These are phyloP conservation scores for Rhizomucor pusillus DNA, from an alignment of 371 early-diverging fungal genomes.

Conservation along the genomic window DNA sequence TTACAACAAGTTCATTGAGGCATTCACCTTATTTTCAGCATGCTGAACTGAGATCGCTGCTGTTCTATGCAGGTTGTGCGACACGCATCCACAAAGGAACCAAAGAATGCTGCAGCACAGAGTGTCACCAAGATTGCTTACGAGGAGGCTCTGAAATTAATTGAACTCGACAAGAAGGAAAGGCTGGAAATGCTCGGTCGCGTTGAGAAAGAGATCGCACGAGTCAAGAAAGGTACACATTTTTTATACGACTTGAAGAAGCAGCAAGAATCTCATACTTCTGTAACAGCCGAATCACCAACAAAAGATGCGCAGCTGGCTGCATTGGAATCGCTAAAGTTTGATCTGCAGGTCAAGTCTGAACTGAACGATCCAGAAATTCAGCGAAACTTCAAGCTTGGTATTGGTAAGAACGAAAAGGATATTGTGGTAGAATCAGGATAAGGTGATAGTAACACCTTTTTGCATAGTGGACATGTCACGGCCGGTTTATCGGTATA, in stretches of 20 bases:
- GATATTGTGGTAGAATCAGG: too few relatives aligned
- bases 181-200: slow-evolving; percentile 54
- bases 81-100: slow-evolving; percentile 10
- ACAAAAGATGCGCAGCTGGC: slow-evolving; percentile 41
- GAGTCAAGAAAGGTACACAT: slow-evolving; percentile 47
- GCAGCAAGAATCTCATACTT: neutral
- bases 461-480: slow-evolving; percentile 63
- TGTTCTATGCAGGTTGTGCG: slow-evolving; percentile 13
- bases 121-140: slow-evolving; percentile 55
- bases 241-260: slow-evolving; percentile 2
- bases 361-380: slow-evolving; percentile 71
- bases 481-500: slow-evolving; percentile 70
- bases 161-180: slow-evolving; percentile 60
- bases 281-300: slow-evolving; percentile 28
- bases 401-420: slow-evolving; percentile 38
- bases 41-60: too few relatives aligned
- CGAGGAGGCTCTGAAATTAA: slow-evolving; percentile 75
- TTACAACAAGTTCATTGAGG: too few relatives aligned
- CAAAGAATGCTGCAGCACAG: slow-evolving; percentile 7
- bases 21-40: too few relatives aligned
- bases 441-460: neutral
- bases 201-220: slow-evolving; percentile 48
- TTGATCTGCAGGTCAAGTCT: slow-evolving; percentile 67
- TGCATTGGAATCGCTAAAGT: slow-evolving; percentile 55
- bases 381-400: slow-evolving; percentile 62